Percentiles rank a stretch among this genome's conserved stretches.
Conservation (phyloP, 1,284 basidiomycete species). For the Cutaneotrichosporon sp. region DNA sequence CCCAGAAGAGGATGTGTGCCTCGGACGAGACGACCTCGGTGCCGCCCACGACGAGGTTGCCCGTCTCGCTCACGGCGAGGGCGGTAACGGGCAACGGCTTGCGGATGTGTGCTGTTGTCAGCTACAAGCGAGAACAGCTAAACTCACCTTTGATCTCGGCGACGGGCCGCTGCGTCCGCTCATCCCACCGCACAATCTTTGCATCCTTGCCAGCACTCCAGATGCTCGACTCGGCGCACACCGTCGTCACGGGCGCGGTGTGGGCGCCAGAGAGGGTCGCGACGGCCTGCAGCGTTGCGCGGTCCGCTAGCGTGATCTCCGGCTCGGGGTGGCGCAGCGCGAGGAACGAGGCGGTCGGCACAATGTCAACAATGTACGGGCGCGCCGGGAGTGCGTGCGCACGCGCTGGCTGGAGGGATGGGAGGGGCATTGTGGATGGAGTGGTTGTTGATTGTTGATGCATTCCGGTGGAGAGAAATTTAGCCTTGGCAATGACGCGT, state of each 20-base stretch:
- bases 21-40: conserved; percentile 56
- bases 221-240: conserved; percentile 34
- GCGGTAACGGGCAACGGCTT: conserved; percentile 50
- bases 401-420: conserved; percentile 1
- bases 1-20: conserved; percentile 57
- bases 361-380: conserved; percentile 49
- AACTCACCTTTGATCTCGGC: conserved; percentile 46
- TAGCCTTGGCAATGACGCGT: background rate
- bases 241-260: conserved; percentile 34
- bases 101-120: conserved; percentile 41
- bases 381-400: background rate
- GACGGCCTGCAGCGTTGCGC: conserved; percentile 44
- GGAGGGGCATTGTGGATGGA: background rate
- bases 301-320: conserved; percentile 46
- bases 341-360: conserved; percentile 43
- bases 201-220: conserved; percentile 51
- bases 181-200: conserved; percentile 51
- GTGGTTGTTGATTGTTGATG: background rate
- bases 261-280: conserved; percentile 45
- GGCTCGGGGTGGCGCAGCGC: conserved; percentile 49
- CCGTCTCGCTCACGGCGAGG: conserved; percentile 41
- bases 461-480: background rate
- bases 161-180: conserved; percentile 39
- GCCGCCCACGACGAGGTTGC: conserved; percentile 55
- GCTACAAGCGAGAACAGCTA: background rate